Percentiles rank a stretch among this genome's conserved stretches.
Evolutionary conservation across 176 grass and related monocot genomes (phyloP).

Genomic region (Carex pumila): DNA sequence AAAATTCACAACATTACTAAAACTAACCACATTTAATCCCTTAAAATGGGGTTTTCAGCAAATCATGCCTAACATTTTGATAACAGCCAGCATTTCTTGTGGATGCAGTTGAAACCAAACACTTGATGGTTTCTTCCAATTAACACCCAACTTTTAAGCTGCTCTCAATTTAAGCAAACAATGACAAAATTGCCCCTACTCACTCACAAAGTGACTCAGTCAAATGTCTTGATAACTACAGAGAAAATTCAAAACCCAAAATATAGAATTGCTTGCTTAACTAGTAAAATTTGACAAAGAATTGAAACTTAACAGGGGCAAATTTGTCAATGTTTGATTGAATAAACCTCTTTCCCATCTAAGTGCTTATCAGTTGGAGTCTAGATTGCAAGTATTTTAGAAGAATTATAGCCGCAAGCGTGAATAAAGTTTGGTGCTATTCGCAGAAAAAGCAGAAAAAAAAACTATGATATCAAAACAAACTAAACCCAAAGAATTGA

Average conservation of each 20-base stretch:
- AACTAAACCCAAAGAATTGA: constrained; percentile 79
- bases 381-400: not conserved
- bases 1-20: not conserved
- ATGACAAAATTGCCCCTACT: not conserved
- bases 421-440: not conserved
- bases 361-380: not conserved
- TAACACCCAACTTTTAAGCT: not conserved
- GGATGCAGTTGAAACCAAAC: not conserved
- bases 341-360: not conserved
- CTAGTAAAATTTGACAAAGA: not conserved
- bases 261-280: not conserved
- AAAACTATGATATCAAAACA: constrained; percentile 41
- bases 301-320: not conserved
- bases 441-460: not conserved
- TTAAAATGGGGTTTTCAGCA: not conserved
- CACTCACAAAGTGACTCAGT: not conserved
- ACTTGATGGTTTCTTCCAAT: not conserved
- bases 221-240: not conserved
- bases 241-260: not conserved
- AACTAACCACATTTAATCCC: not conserved
- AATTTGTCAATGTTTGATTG: not conserved
- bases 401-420: not conserved
- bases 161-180: not conserved
- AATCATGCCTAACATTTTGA: not conserved
- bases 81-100: not conserved